Conservation (phyloP, 1,284 basidiomycete species). For the Bondarzewia mesenterica region DNA sequence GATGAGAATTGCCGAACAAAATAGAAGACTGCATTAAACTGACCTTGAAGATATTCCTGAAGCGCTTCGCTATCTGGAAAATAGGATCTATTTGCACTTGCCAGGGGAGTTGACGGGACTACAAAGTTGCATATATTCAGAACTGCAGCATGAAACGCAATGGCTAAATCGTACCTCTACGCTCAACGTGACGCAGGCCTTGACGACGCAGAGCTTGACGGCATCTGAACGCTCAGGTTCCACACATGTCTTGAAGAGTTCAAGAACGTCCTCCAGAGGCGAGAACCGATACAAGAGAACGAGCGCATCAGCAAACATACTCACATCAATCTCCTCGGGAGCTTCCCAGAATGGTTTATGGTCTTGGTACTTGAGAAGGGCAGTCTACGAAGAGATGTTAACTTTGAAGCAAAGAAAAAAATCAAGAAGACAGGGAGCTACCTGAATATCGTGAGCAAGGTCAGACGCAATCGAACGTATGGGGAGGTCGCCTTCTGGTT, state of each 20-base stretch:
- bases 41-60: constrained; percentile 52
- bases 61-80: constrained; percentile 36
- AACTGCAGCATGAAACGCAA: neutral
- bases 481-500: constrained; percentile 58
- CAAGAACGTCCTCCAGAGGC: constrained; percentile 49
- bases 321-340: constrained; percentile 67
- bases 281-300: constrained; percentile 67
- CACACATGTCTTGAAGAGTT: constrained; percentile 55
- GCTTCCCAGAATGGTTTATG: constrained; percentile 66
- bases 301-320: constrained; percentile 70
- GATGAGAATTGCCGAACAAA: constrained; percentile 1
- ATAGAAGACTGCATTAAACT: constrained; percentile 11
- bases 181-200: constrained; percentile 51
- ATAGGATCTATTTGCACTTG: constrained; percentile 45
- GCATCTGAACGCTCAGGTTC: constrained; percentile 72
- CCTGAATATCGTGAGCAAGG: constrained; percentile 74
- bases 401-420: constrained; percentile 6
- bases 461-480: constrained; percentile 64
- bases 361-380: constrained; percentile 38
- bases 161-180: constrained; percentile 21
- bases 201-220: constrained; percentile 71
- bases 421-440: constrained; percentile 20
- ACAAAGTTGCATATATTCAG: constrained; percentile 9
- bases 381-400: constrained; percentile 23
- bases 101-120: constrained; percentile 52